phyloP scores from a whole-genome alignment of 2,329 filamentous ascomycete genomes.

The Fusarium subtropicale region DNA sequence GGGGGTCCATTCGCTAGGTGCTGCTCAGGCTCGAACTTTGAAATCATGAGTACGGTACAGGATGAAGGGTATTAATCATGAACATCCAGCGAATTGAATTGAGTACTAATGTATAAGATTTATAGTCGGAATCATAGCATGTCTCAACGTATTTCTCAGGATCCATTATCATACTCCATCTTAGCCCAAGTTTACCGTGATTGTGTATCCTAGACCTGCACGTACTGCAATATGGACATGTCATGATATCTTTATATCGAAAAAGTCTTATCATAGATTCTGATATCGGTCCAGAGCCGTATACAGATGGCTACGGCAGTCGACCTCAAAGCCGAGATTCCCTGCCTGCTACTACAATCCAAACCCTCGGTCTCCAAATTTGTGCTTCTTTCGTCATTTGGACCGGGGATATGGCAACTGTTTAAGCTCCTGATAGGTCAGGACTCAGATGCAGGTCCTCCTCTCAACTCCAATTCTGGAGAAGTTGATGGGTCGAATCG shows the following conservation, averaged over 20 bases:
- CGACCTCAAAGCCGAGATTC: conserved; percentile 1
- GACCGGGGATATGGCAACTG: conserved; percentile 28
- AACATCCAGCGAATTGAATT: neutral
- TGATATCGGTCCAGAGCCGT: neutral
- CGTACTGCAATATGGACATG: neutral
- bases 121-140: neutral
- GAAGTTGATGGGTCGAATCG: conserved; percentile 4
- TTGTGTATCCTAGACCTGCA: neutral
- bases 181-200: neutral
- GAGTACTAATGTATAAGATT: neutral
- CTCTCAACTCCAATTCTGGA: conserved; percentile 7
- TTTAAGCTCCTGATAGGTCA: conserved; percentile 31
- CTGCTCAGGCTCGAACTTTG: neutral
- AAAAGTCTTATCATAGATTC: neutral
- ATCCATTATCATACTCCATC: neutral
- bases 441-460: neutral
- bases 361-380: conserved; percentile 1
- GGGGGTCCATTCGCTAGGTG: neutral
- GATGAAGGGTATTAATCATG: neutral
- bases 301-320: neutral
- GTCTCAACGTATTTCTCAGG: neutral
- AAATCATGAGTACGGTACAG: neutral
- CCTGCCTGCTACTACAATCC: neutral
- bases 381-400: conserved; percentile 22
- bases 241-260: neutral